These are phyloP conservation scores for Kwoniella sp. DNA, from an alignment of 768 basidiomycete genomes.

Conservation along the genomic window DNA sequence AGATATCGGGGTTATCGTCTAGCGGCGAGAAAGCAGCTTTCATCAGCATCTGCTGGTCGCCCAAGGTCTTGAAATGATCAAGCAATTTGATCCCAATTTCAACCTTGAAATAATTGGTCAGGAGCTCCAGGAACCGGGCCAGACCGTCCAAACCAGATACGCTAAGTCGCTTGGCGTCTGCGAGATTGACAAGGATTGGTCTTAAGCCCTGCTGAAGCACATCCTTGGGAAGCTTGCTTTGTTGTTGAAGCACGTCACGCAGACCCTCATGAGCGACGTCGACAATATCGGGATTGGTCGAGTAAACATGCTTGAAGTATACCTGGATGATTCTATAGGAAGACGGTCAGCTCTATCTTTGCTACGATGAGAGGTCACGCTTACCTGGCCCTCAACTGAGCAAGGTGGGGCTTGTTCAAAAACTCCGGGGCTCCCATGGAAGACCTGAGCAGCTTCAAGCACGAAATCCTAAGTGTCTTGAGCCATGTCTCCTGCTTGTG, in stretches of 20 bases:
- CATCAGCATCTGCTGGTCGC: conserved; percentile 78
- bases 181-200: conserved; percentile 95
- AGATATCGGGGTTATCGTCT: conserved; percentile 82
- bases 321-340: conserved; percentile 75
- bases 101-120: conserved; percentile 99
- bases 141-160: conserved; percentile 84
- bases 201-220: conserved; percentile 89
- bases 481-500: conserved; percentile 77
- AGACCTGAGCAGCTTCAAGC: conserved; percentile 85
- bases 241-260: conserved; percentile 78
- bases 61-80: conserved; percentile 89
- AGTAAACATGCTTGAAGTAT: conserved; percentile 98
- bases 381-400: conserved; percentile 76
- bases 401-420: conserved; percentile 61
- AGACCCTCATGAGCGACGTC: conserved; percentile 92
- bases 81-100: conserved; percentile 96
- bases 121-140: conserved; percentile 82
- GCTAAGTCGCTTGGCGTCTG: conserved; percentile 89
- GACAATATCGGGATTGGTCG: conserved; percentile 82
- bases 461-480: conserved; percentile 84
- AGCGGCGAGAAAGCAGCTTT: conserved; percentile 71
- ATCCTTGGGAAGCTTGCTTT: conserved; percentile 88
- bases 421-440: conserved; percentile 94
- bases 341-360: not conserved
- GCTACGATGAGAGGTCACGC: conserved; percentile 22